These are phyloP conservation scores for Ophiocordyceps camponoti-rufipedis DNA, from an alignment of 2,329 filamentous ascomycete genomes.

Conservation along the genomic window DNA sequence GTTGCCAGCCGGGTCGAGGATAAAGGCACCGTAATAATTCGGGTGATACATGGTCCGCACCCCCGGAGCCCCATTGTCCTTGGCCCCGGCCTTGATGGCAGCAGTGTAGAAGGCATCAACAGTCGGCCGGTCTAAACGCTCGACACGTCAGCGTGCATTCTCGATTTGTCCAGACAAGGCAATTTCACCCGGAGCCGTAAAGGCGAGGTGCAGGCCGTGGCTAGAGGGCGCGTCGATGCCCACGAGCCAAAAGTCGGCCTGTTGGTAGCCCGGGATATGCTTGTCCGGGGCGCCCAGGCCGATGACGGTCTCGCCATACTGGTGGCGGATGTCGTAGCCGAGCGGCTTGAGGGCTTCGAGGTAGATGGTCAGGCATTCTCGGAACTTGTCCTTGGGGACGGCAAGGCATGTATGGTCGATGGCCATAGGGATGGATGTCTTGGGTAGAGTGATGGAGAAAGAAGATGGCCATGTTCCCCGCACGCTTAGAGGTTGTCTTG, in stretches of 20 bases:
- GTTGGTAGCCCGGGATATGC: neutral
- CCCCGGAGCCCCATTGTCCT: constrained; percentile 30
- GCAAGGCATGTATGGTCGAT: constrained; percentile 17
- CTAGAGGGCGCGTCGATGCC: neutral
- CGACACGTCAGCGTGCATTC: neutral
- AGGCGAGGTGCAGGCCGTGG: constrained; percentile 10
- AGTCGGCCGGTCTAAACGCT: constrained; percentile 15
- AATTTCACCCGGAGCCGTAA: constrained; percentile 11
- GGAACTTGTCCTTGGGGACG: constrained; percentile 11
- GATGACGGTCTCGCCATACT: constrained; percentile 11
- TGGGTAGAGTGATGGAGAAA: too few species aligned
- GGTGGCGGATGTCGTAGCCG: constrained; percentile 13
- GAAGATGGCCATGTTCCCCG: too few species aligned
- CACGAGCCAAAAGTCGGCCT: neutral
- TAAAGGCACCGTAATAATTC: constrained; percentile 31
- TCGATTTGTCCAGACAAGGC: too few species aligned
- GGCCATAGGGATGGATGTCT: constrained; percentile 8
- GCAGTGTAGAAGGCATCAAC: constrained; percentile 26
- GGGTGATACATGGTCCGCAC: constrained; percentile 21
- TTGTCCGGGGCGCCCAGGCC: constrained; percentile 12
- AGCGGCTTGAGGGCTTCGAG: constrained; percentile 15
- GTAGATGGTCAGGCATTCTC: constrained; percentile 15
- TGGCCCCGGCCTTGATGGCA: constrained; percentile 23
- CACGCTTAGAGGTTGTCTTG: too few species aligned
- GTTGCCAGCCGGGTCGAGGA: constrained; percentile 30